Conservation (phyloP, 306 rosid species). For the Hippophae gyantsensis region DNA sequence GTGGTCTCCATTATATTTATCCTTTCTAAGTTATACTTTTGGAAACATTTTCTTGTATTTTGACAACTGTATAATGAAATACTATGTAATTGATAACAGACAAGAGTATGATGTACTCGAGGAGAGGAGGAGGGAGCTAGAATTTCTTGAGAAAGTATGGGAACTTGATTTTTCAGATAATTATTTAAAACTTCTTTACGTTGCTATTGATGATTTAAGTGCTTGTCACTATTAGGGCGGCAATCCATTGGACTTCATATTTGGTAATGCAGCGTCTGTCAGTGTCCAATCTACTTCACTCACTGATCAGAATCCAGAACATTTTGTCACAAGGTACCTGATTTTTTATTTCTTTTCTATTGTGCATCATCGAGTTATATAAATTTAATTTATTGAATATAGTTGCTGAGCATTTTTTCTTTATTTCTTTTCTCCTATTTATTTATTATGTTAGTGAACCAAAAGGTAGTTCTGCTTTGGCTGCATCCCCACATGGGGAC, state of each 20-base stretch:
- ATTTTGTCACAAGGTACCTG: constrained; percentile 73
- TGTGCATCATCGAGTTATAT: constrained; percentile 12
- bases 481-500: constrained; percentile 97
- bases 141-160: constrained; percentile 93
- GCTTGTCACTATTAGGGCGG: constrained; percentile 69
- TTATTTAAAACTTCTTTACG: constrained; percentile 7
- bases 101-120: constrained; percentile 86
- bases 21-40: constrained; percentile 17
- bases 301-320: constrained; percentile 87
- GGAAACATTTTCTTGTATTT: constrained; percentile 5
- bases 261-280: constrained; percentile 76
- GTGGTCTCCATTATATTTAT: constrained; percentile 11
- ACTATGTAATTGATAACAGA: constrained; percentile 49
- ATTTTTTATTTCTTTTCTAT: background rate
- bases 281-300: constrained; percentile 97
- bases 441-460: constrained; percentile 63
- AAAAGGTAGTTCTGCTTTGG: constrained; percentile 90
- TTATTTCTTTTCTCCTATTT: constrained; percentile 10
- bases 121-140: constrained; percentile 90
- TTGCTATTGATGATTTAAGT: constrained; percentile 15
- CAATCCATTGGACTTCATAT: constrained; percentile 86
- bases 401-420: constrained; percentile 2
- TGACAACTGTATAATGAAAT: constrained; percentile 12
- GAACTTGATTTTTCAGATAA: constrained; percentile 21
- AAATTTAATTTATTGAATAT: constrained; percentile 8